These are phyloP conservation scores for Amyloporia xantha DNA, from an alignment of 768 basidiomycete species.

Conservation along the genomic window DNA sequence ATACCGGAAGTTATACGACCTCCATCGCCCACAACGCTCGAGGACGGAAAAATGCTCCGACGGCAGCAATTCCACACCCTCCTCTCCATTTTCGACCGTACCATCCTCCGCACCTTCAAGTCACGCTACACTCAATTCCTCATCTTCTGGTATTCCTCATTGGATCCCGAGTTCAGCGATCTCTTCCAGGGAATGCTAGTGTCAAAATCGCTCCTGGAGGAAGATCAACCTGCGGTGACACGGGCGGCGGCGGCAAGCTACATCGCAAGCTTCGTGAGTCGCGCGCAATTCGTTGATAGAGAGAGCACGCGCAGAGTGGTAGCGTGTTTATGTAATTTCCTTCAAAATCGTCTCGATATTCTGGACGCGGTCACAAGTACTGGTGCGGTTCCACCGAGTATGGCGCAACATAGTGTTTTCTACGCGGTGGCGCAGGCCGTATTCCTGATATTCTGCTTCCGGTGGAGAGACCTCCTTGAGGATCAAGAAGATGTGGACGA, in stretches of 20 bases:
- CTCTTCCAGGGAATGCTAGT: conserved; percentile 94
- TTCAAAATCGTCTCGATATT: conserved; percentile 71
- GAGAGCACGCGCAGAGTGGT: conserved; percentile 69
- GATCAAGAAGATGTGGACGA: conserved; percentile 51
- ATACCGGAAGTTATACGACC: conserved; percentile 19
- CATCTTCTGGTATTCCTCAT: conserved; percentile 91
- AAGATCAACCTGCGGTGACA: conserved; percentile 58
- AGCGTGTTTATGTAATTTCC: conserved; percentile 78
- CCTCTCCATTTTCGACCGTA: conserved; percentile 88
- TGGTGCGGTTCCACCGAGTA: conserved; percentile 26
- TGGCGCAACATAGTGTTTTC: conserved; percentile 62
- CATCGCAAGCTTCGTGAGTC: conserved; percentile 85
- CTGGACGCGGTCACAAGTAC: conserved; percentile 45
- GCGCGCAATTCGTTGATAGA: conserved; percentile 79
- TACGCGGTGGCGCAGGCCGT: conserved; percentile 90
- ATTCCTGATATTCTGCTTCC: conserved; percentile 96
- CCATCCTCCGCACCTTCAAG: conserved; percentile 92
- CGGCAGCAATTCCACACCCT: conserved; percentile 77
- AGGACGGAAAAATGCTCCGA: conserved; percentile 33
- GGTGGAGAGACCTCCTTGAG: conserved; percentile 83
- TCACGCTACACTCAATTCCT: conserved; percentile 97
- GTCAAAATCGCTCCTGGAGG: conserved; percentile 70
- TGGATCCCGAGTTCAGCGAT: conserved; percentile 84
- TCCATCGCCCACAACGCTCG: conserved; percentile 18
- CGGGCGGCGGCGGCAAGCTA: conserved; percentile 92